Percentiles rank a stretch among this genome's conserved stretches.
Conservation (phyloP, 1,284 basidiomycete genomes). For the Tilletiopsis washingtonensis region DNA sequence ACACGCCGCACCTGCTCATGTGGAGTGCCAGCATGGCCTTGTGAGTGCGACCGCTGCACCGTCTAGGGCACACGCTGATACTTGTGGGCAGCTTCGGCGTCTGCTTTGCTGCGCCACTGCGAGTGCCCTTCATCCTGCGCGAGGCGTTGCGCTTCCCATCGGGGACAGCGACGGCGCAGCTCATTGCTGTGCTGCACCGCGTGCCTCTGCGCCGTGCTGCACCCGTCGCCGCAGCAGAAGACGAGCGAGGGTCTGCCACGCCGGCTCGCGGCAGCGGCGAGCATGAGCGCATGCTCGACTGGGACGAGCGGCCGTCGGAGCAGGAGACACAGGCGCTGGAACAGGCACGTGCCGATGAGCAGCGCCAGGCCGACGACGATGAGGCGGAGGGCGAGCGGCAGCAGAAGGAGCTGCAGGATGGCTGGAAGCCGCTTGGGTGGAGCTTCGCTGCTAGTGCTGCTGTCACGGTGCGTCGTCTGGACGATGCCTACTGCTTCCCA, state of each 20-base stretch:
- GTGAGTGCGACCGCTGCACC: conserved; percentile 60
- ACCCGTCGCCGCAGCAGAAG: background rate
- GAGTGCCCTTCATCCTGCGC: conserved; percentile 89
- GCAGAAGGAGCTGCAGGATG: conserved; percentile 7
- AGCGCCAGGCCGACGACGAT: too few species aligned
- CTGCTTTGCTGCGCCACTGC: conserved; percentile 83
- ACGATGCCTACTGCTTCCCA: too few species aligned
- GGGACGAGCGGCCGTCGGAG: background rate
- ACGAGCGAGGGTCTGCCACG: too few species aligned
- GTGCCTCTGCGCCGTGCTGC: conserved; percentile 8
- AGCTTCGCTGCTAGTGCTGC: conserved; percentile 40
- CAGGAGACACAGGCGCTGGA: too few species aligned
- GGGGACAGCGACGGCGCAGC: conserved; percentile 88
- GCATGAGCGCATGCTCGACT: background rate
- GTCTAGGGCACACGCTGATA: background rate
- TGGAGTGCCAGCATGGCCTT: conserved; percentile 86
- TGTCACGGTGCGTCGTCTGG: conserved; percentile 21
- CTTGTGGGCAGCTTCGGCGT: conserved; percentile 55
- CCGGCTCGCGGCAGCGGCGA: background rate
- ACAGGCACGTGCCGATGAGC: too few species aligned
- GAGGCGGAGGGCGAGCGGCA: too few species aligned
- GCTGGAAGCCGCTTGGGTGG: conserved; percentile 20
- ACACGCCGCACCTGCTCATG: conserved; percentile 62
- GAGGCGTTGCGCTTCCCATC: conserved; percentile 89
- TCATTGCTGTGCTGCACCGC: conserved; percentile 82